Conservation (phyloP, 73 alveolate species). For the Uronychia setigera region DNA sequence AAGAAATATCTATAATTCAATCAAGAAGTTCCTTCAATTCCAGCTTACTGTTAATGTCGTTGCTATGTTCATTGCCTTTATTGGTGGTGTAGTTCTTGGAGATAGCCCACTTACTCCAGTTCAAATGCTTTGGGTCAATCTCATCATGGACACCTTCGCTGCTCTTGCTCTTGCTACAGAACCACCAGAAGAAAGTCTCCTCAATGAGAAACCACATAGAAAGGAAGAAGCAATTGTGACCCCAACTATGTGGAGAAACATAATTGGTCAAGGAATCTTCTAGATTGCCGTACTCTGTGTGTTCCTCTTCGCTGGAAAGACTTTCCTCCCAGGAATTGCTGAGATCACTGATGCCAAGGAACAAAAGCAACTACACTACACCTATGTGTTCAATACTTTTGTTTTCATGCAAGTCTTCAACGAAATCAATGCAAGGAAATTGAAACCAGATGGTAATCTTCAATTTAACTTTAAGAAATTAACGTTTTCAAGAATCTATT, state of each 20-base stretch:
- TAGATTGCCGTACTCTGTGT: conserved; percentile 68
- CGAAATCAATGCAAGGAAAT: conserved; percentile 90
- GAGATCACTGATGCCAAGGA: conserved; percentile 34
- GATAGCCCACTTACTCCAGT: conserved; percentile 93
- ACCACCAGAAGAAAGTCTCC: conserved; percentile 88
- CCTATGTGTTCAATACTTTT: conserved; percentile 88
- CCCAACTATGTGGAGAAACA: conserved; percentile 91
- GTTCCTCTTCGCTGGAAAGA: conserved; percentile 56
- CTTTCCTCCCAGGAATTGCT: conserved; percentile 25
- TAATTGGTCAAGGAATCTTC: conserved; percentile 76
- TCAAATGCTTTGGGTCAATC: conserved; percentile 96
- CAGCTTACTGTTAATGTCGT: conserved; percentile 92
- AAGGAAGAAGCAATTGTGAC: conserved; percentile 88
- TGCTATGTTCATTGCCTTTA: conserved; percentile 87
- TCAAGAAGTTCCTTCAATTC: conserved; percentile 92
- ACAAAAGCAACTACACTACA: conserved; percentile 74
- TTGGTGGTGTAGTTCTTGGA: conserved; percentile 89
- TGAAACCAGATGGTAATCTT: conserved; percentile 28
- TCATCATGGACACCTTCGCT: conserved; percentile 97
- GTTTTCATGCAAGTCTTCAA: conserved; percentile 92
- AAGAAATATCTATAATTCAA: conserved; percentile 91
- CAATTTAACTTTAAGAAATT: conserved; percentile 5
- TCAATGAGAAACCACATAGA: conserved; percentile 88
- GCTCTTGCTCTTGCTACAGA: conserved; percentile 97
- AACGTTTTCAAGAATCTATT: conserved; percentile 44